Percentiles rank a stretch among this genome's conserved stretches.
phyloP scores from a whole-genome alignment of 371 early-diverging fungal genomes.

The Dentiscutata heterogama region DNA sequence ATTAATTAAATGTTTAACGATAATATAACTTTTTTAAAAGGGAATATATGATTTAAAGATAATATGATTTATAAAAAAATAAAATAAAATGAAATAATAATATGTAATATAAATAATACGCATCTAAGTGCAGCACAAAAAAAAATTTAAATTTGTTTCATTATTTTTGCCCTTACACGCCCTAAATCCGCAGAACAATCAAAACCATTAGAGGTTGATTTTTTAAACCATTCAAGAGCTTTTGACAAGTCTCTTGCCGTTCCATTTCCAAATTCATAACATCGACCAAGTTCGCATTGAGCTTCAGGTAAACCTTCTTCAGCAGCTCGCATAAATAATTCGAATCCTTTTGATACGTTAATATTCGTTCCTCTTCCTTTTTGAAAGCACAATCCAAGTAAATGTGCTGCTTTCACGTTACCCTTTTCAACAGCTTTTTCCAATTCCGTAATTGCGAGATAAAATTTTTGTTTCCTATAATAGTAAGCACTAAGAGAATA shows the following conservation, averaged over 20 bases:
- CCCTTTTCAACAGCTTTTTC: neutral
- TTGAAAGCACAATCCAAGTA: neutral
- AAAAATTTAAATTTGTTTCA: no score
- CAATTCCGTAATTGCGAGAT: neutral
- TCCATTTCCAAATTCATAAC: constrained; percentile 78
- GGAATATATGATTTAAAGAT: no score
- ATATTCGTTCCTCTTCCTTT: neutral
- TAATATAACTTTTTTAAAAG: no score
- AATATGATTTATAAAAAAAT: no score
- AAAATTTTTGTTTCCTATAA: no score
- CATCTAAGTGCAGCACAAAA: no score
- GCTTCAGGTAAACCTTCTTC: neutral
- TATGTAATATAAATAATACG: no score
- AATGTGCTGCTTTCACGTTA: neutral
- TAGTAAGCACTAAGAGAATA: no score
- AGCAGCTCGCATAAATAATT: neutral
- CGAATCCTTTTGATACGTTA: neutral
- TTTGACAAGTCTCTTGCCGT: constrained; percentile 59
- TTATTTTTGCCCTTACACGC: no score
- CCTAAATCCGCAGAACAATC: no score
- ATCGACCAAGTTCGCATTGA: constrained; percentile 74
- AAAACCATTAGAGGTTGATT: constrained; percentile 71
- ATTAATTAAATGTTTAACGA: no score
- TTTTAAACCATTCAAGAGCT: constrained; percentile 69
- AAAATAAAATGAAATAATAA: no score